phyloP scores from a whole-genome alignment of 768 basidiomycete species.

The Ramaria rubella region DNA sequence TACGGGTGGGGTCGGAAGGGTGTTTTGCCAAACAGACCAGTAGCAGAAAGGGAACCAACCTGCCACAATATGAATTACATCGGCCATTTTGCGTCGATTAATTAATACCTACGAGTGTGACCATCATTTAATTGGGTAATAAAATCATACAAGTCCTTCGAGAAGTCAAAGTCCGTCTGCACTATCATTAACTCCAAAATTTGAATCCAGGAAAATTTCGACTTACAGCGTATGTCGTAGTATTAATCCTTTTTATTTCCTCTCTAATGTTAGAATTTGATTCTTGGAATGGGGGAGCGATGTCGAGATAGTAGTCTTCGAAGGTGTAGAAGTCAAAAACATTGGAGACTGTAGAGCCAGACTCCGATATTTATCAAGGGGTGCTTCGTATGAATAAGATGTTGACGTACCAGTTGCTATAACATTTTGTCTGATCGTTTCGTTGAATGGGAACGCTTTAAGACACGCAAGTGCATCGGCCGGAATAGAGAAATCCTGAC shows the following conservation, averaged over 20 bases:
- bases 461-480: conserved; percentile 51
- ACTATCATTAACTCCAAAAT: neutral
- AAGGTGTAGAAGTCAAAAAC: conserved; percentile 49
- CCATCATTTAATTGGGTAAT: conserved; percentile 56
- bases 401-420: conserved; percentile 23
- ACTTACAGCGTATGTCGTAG: conserved; percentile 40
- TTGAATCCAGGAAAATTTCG: neutral
- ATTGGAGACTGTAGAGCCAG: conserved; percentile 31
- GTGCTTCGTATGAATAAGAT: neutral
- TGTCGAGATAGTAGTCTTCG: conserved; percentile 44
- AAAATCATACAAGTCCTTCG: conserved; percentile 48
- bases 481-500: conserved; percentile 40
- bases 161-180: conserved; percentile 64
- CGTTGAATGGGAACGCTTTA: conserved; percentile 51
- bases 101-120: conserved; percentile 44
- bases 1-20: conserved; percentile 18
- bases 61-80: conserved; percentile 18
- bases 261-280: conserved; percentile 47
- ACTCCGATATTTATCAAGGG: neutral
- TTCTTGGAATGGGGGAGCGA: conserved; percentile 46
- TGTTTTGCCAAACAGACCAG: conserved; percentile 35
- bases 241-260: conserved; percentile 41
- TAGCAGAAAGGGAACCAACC: conserved; percentile 57
- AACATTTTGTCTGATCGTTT: conserved; percentile 49
- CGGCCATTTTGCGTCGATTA: neutral